These are phyloP conservation scores for Claviceps quebecensis DNA, from an alignment of 2,329 filamentous ascomycete species.

Conservation along the genomic window DNA sequence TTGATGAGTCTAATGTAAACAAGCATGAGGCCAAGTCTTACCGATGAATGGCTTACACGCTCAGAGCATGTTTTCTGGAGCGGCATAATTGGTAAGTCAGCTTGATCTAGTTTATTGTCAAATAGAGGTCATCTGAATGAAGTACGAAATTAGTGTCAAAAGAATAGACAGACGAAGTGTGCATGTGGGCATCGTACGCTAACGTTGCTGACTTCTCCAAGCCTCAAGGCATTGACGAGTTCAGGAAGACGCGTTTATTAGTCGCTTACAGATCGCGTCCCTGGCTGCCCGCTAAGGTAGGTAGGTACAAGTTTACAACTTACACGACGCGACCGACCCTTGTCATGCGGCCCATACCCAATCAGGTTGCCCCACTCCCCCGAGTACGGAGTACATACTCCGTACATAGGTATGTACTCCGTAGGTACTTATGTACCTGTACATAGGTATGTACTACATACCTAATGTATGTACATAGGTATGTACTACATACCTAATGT, in stretches of 20 bases:
- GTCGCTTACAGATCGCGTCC: slow-evolving; percentile 1
- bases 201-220: not conserved
- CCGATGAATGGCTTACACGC: slow-evolving; percentile 18
- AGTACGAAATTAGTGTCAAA: not conserved
- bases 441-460: too few species aligned
- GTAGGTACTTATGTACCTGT: too few species aligned
- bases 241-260: slow-evolving; percentile 3
- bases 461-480: too few species aligned
- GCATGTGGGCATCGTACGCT: slow-evolving; percentile 2
- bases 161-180: not conserved
- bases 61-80: slow-evolving; percentile 30
- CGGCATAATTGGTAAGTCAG: slow-evolving; percentile 17
- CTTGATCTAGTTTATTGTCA: slow-evolving; percentile 4
- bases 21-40: slow-evolving; percentile 10
- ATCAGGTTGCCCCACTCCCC: not conserved
- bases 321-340: not conserved
- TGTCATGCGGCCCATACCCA: slow-evolving; percentile 4
- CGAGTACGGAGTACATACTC: too few species aligned
- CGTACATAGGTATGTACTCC: not conserved
- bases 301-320: too few species aligned
- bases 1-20: not conserved
- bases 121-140: slow-evolving; percentile 5
- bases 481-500: too few species aligned
- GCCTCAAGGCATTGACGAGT: not conserved
- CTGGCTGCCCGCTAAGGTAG: slow-evolving; percentile 3